Conservation (phyloP, 225 moss, liverwort and hornwort species). For the Sphagnum contortum region DNA sequence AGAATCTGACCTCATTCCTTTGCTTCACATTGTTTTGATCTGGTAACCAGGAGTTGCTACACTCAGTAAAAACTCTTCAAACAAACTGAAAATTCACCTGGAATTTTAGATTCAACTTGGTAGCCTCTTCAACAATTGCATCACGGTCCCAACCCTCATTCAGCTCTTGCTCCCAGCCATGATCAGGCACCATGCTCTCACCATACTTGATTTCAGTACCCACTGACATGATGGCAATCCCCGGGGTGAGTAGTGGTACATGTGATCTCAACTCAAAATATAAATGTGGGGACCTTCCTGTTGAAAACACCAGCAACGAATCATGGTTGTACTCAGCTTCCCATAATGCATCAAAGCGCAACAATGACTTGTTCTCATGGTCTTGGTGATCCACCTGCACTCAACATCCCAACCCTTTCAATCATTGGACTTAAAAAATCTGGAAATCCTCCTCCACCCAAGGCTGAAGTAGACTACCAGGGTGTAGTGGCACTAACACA, state of each 20-base stretch:
- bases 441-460: too few relatives aligned
- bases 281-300: conserved; percentile 71
- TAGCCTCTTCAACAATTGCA: conserved; percentile 60
- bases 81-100: conserved; percentile 33
- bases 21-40: too few relatives aligned
- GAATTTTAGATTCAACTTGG: conserved; percentile 49
- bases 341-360: conserved; percentile 82
- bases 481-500: too few relatives aligned
- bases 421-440: too few relatives aligned
- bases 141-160: conserved; percentile 83
- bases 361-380: conserved; percentile 46
- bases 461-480: too few relatives aligned
- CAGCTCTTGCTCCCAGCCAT: conserved; percentile 69
- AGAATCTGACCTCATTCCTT: neutral
- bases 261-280: conserved; percentile 58
- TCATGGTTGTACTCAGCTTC: conserved; percentile 74
- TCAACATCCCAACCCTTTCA: neutral
- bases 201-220: conserved; percentile 89
- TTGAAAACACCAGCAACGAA: conserved; percentile 86
- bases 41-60: too few relatives aligned
- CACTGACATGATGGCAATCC: conserved; percentile 78
- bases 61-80: too few relatives aligned
- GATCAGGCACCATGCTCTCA: conserved; percentile 56
- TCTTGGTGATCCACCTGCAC: conserved; percentile 92
- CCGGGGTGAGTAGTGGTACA: conserved; percentile 73